Percentiles rank a stretch among this genome's conserved stretches.
These are phyloP conservation scores for Chytridium lagenaria DNA, from an alignment of 371 early-diverging fungal species.

Conservation along the genomic window DNA sequence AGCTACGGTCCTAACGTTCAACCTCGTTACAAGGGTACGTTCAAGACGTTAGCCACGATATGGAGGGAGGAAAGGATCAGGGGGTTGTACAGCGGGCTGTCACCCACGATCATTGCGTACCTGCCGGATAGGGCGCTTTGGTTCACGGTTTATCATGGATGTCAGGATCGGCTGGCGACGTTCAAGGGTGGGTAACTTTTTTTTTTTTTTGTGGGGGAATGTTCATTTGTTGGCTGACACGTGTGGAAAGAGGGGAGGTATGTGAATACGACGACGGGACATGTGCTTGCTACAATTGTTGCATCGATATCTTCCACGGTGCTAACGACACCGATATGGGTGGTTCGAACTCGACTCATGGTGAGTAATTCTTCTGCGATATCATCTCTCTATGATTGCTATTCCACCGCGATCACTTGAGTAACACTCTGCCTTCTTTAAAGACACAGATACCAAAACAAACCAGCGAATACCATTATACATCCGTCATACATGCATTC, in stretches of 20 bases:
- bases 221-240: no score
- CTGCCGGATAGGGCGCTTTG: conserved; percentile 46
- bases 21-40: conserved; percentile 60
- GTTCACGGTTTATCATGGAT: conserved; percentile 43
- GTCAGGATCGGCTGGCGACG: conserved; percentile 20
- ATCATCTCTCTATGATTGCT: neutral
- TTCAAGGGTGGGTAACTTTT: neutral
- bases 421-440: conserved; percentile 23
- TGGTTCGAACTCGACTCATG: conserved; percentile 91
- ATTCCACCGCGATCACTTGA: neutral
- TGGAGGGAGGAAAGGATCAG: conserved; percentile 84
- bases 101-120: conserved; percentile 79
- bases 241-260: conserved; percentile 9
- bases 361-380: conserved; percentile 44
- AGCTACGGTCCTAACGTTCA: conserved; percentile 31
- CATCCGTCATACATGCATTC: conserved; percentile 40
- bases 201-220: neutral
- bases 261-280: conserved; percentile 52
- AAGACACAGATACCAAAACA: conserved; percentile 25
- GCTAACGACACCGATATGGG: conserved; percentile 92
- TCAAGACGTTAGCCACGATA: conserved; percentile 72
- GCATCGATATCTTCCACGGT: conserved; percentile 85
- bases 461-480: conserved; percentile 41
- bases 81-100: conserved; percentile 90
- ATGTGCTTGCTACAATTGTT: conserved; percentile 83